phyloP scores from a whole-genome alignment of 116 monocot species.

The Trichopus zeylanicus region DNA sequence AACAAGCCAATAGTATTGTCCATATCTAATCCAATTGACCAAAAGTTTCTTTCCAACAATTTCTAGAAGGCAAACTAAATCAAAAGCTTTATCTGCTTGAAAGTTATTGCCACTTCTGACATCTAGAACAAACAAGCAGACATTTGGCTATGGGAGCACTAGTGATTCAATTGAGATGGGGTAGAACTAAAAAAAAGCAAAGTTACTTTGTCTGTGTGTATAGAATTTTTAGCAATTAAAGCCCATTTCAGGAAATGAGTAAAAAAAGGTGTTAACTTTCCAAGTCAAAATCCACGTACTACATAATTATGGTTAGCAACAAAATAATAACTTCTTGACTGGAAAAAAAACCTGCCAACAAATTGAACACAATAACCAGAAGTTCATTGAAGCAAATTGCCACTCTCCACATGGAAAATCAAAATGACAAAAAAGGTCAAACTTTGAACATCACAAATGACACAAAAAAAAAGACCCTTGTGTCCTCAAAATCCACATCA shows the following conservation, averaged over 20 bases:
- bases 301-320: too few species aligned
- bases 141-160: neutral
- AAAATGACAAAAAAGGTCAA: neutral
- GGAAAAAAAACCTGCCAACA: too few species aligned
- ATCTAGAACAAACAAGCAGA: neutral
- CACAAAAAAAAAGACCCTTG: neutral
- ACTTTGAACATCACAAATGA: too few species aligned
- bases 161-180: neutral
- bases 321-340: too few species aligned
- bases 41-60: neutral
- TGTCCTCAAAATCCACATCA: neutral
- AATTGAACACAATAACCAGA: too few species aligned
- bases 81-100: too few species aligned
- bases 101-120: too few species aligned
- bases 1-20: too few species aligned
- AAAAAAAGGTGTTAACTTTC: neutral
- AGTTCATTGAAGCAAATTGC: neutral
- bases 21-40: neutral
- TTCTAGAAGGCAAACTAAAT: neutral
- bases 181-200: neutral
- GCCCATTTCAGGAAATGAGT: constrained; percentile 3
- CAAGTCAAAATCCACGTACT: too few species aligned
- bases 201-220: neutral
- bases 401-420: neutral
- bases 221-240: neutral